These are phyloP conservation scores for Botrytis byssoidea DNA, from an alignment of 2,329 filamentous ascomycete species.

Conservation along the genomic window DNA sequence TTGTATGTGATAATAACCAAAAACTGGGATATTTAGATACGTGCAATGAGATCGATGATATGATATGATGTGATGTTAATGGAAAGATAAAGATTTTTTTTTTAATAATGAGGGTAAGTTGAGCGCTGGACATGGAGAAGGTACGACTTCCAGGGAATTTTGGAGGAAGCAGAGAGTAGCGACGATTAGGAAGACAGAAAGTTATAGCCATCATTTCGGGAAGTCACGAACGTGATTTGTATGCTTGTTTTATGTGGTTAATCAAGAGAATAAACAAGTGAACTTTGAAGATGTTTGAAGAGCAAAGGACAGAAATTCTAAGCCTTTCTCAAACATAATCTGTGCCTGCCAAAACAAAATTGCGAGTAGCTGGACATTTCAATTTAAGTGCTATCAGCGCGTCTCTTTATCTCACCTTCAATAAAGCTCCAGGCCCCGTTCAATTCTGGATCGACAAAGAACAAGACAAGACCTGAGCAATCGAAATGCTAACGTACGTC, in stretches of 20 bases:
- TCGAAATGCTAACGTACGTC: no score
- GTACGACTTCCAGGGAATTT: neutral
- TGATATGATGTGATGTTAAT: neutral
- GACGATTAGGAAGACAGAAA: no score
- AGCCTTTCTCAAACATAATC: neutral
- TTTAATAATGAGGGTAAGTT: no score
- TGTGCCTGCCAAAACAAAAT: neutral
- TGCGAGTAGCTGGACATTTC: fast-evolving
- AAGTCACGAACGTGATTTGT: neutral
- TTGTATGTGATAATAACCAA: neutral
- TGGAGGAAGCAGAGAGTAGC: no score
- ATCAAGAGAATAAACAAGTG: neutral
- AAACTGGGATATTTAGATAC: neutral
- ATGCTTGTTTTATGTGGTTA: neutral
- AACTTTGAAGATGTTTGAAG: no score
- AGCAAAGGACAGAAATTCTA: fast-evolving
- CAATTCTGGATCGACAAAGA: fast-evolving
- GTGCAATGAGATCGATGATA: neutral
- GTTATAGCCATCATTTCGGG: neutral
- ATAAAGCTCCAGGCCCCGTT: neutral
- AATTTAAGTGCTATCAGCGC: neutral
- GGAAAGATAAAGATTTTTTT: no score
- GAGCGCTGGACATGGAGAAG: no score
- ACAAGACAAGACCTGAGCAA: no score
- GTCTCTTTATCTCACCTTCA: fast-evolving